Conservation (phyloP, 2,329 filamentous ascomycete genomes). For the Lachnellula willkommii region DNA sequence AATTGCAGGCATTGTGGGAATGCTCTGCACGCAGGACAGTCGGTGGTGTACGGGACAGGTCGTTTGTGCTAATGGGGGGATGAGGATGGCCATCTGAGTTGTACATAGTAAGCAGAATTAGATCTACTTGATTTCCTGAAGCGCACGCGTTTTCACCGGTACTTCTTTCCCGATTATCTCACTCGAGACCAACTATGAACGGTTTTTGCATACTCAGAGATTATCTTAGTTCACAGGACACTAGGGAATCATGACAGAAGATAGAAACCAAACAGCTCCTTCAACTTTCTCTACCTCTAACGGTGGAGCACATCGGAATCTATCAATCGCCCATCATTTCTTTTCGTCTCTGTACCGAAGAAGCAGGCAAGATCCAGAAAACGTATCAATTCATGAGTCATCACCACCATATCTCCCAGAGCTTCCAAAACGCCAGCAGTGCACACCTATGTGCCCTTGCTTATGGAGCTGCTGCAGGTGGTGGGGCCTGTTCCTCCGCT, state of each 20-base stretch:
- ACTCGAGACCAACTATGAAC: too few species aligned
- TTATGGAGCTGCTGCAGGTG: slow-evolving; percentile 28
- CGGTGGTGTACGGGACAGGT: slow-evolving; percentile 76
- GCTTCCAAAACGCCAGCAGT: slow-evolving; percentile 17
- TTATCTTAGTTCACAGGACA: too few species aligned
- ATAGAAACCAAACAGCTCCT: too few species aligned
- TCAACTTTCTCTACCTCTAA: too few species aligned
- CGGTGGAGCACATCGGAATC: too few species aligned
- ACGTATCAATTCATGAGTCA: neutral
- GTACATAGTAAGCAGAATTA: neutral
- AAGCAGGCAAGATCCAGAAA: neutral
- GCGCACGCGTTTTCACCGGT: too few species aligned
- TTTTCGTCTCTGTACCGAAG: neutral
- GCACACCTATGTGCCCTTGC: slow-evolving; percentile 2
- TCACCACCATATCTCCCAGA: neutral
- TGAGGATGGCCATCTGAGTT: slow-evolving; percentile 44
- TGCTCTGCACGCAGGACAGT: slow-evolving; percentile 68
- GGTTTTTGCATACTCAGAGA: too few species aligned
- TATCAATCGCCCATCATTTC: neutral
- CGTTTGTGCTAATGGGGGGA: slow-evolving; percentile 74
- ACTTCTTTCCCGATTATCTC: too few species aligned
- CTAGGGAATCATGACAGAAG: too few species aligned
- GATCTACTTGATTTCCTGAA: neutral
- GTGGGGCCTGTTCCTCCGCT: slow-evolving; percentile 31
- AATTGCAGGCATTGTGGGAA: slow-evolving; percentile 69